A percentile compares a stretch with the other conserved stretches of the same genome.
Evolutionary conservation across 179 eudicot genomes (phyloP).

Genomic region (Amaranthus tricolor): DNA sequence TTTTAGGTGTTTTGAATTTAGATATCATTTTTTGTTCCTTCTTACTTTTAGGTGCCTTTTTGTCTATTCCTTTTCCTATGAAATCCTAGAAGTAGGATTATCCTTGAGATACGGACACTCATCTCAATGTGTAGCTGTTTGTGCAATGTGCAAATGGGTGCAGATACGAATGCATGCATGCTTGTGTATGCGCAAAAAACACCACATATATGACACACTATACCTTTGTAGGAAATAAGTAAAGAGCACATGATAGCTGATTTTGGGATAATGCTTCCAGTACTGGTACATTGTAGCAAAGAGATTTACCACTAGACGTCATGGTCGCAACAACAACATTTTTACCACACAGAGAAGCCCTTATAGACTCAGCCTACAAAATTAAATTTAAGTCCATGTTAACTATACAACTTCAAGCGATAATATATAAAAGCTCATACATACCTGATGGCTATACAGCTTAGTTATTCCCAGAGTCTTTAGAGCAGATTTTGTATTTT

Average conservation of each 20-base stretch:
- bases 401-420: conserved; percentile 1
- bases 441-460: conserved; percentile 94
- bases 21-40: no score
- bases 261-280: conserved; percentile 69
- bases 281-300: conserved; percentile 94
- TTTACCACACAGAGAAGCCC: conserved; percentile 78
- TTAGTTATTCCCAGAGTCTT: conserved; percentile 59
- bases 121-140: background rate
- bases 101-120: background rate
- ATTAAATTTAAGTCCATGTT: conserved; percentile 15
- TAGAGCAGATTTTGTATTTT: conserved; percentile 52
- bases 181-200: background rate
- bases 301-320: conserved; percentile 99
- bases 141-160: background rate
- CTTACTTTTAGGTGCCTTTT: no score
- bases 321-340: conserved; percentile 87
- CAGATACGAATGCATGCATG: background rate
- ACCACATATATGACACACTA: background rate
- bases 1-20: no score
- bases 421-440: conserved; percentile 1
- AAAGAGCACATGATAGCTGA: conserved; percentile 72
- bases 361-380: conserved; percentile 72
- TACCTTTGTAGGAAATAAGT: conserved; percentile 97
- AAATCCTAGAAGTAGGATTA: no score
- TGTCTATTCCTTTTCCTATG: no score